Evolutionary conservation across 106 monocot species (phyloP).

Genomic region (Allium cepa): DNA sequence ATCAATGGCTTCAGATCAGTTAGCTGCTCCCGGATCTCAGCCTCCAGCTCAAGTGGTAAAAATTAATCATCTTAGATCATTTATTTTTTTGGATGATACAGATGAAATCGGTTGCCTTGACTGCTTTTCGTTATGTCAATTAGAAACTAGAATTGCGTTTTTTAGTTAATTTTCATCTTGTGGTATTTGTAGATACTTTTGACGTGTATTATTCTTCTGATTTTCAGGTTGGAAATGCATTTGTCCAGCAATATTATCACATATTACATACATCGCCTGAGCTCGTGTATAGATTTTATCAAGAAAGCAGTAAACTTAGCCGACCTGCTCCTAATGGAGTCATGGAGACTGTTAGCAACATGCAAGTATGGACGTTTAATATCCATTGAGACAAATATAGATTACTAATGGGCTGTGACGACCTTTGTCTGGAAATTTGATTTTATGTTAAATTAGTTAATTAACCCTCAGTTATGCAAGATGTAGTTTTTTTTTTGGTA

Average conservation of each 20-base stretch:
- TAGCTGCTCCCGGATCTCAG: conserved; percentile 7
- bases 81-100: too few relatives aligned
- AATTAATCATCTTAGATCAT: not conserved
- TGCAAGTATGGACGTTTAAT: conserved; percentile 20
- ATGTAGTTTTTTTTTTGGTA: too few relatives aligned
- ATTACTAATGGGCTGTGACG: not conserved
- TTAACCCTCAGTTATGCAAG: not conserved
- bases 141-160: too few relatives aligned
- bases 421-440: not conserved
- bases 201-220: not conserved
- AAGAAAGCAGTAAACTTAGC: conserved; percentile 44
- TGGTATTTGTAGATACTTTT: too few relatives aligned
- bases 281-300: conserved; percentile 50
- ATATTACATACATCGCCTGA: conserved; percentile 45
- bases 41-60: conserved; percentile 20
- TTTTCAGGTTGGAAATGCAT: conserved; percentile 51
- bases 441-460: not conserved
- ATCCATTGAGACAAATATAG: too few relatives aligned
- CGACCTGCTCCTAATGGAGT: conserved; percentile 27
- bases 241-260: conserved; percentile 59
- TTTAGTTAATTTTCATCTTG: too few relatives aligned
- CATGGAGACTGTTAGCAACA: conserved; percentile 34
- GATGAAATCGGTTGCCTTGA: too few relatives aligned
- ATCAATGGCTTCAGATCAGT: conserved; percentile 16
- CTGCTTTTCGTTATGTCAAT: too few relatives aligned